Base-by-base conservation (phyloP, 352 stramenopile species). In the Pythium sukuiense region DNA sequence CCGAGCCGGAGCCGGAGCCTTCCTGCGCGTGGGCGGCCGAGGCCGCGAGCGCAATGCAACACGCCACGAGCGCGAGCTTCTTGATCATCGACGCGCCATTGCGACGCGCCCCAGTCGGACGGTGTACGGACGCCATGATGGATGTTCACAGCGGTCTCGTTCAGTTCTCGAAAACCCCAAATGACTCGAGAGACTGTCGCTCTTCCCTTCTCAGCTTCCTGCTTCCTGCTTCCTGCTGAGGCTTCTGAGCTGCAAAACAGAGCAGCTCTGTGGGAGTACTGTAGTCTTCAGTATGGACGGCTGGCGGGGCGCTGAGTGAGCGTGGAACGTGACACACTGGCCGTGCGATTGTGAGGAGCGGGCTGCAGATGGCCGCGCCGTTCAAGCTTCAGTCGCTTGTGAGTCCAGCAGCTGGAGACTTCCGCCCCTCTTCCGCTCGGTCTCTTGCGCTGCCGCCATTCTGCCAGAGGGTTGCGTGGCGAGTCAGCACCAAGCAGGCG, bases 91-190 rank as follows among this genome's bases (percentile, higher is more conserved):
- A 26, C 16, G 41, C 13, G 41, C 32, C 32, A 35, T 35, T 35
- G 32, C 37, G 37, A 43, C 37, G 37, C 37, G 41, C 32, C 32
- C 5, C 14, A 26, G 41, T 52, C 18, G 45, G 45, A 29, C 45
- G 45, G 45, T 52, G 45, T 52, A 52, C 45, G 45, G 45, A 52
- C 45, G 45, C 45, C 45, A 52, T 52, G 45, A 26, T 52, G 20
- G 37, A 43, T 43, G 14, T 29, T 27, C 45, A 52, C 45, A 16
- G 45, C 45, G 20, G 24, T 52, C 45, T 27, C 45, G 45, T 52
- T 29, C 20, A 52, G 45, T 52, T 52, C 45, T 52, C 45, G 45
- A 52, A 52, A 52, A 52, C 18, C 45, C 45, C 45, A 52, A 52
- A 26, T 52, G 45, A 52, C 18, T 27, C 43, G 43, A 27, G 3